Evolutionary conservation across 257 asterid species (phyloP).

Genomic region (Capsicum chinense): DNA sequence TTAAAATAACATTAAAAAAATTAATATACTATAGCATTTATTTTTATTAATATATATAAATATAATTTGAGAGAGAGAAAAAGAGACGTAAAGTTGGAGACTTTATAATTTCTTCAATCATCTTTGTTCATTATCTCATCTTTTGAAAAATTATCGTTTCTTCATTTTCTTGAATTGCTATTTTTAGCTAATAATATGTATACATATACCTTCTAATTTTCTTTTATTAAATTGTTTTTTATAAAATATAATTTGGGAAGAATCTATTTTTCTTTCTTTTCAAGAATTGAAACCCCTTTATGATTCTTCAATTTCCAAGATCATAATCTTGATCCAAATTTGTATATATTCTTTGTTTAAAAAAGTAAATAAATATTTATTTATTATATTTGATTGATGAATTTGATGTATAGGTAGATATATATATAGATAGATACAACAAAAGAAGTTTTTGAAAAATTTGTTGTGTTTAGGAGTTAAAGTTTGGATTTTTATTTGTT

Average conservation of each 20-base stretch:
- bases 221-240: too few relatives aligned
- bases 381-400: not conserved
- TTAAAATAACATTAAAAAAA: not conserved
- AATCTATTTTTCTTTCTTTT: constrained; percentile 41
- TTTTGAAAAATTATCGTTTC: constrained; percentile 29
- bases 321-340: constrained; percentile 29
- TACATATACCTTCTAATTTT: not conserved
- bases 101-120: constrained; percentile 39
- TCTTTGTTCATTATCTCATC: constrained; percentile 56
- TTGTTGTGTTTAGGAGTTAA: constrained; percentile 49
- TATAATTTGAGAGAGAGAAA: not conserved
- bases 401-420: constrained; percentile 21
- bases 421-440: constrained; percentile 43
- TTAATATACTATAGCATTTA: not conserved
- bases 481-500: constrained; percentile 21
- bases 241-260: not conserved
- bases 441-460: constrained; percentile 48
- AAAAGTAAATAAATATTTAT: not conserved
- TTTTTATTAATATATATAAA: not conserved
- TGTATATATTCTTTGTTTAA: constrained; percentile 43
- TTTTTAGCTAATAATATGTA: not conserved
- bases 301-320: constrained; percentile 6
- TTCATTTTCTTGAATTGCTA: constrained; percentile 26
- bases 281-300: constrained; percentile 16
- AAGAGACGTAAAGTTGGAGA: constrained; percentile 56